Percentiles rank a stretch among this genome's conserved stretches.
Conservation (phyloP, 2,329 filamentous ascomycete species). For the Fusarium graminum region DNA sequence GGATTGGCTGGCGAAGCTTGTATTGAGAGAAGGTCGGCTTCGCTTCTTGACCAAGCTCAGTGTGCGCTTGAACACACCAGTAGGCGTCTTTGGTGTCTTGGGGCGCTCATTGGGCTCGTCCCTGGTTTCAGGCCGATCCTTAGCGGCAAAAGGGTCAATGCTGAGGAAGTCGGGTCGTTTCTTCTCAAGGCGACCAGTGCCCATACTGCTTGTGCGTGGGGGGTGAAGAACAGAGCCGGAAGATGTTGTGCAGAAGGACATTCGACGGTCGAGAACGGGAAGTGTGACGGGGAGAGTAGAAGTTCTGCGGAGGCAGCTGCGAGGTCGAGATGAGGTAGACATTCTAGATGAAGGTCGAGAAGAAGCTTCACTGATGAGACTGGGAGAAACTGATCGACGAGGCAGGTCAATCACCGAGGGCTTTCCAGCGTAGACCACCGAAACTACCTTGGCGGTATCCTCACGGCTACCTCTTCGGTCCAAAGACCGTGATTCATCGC, state of each 20-base stretch:
- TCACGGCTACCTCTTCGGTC: slow-evolving; percentile 61
- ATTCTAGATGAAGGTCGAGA: slow-evolving; percentile 46
- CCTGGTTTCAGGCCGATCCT: slow-evolving; percentile 49
- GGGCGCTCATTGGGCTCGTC: slow-evolving; percentile 51
- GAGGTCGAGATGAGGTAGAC: slow-evolving; percentile 37
- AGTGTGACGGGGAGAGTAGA: slow-evolving; percentile 54
- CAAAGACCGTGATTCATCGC: slow-evolving; percentile 51
- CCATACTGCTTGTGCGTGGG: slow-evolving; percentile 61
- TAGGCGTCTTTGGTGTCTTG: slow-evolving; percentile 58
- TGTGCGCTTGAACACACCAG: slow-evolving; percentile 64
- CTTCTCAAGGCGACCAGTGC: slow-evolving; percentile 53
- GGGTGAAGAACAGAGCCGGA: slow-evolving; percentile 54
- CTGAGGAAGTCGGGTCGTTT: slow-evolving; percentile 63
- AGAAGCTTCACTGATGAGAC: slow-evolving; percentile 50
- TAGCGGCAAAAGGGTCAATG: slow-evolving; percentile 66
- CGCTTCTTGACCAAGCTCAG: slow-evolving; percentile 68
- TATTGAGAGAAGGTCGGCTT: slow-evolving; percentile 63
- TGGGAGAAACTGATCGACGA: slow-evolving; percentile 60
- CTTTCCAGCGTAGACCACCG: slow-evolving; percentile 71
- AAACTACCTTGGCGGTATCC: slow-evolving; percentile 70
- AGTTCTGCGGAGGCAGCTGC: slow-evolving; percentile 49
- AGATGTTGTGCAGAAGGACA: slow-evolving; percentile 53
- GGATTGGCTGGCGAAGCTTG: slow-evolving; percentile 52
- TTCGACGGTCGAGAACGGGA: slow-evolving; percentile 51
- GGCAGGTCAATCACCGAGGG: slow-evolving; percentile 68